These are phyloP conservation scores for Recurvomyces mirabilis DNA, from an alignment of 495 filamentous ascomycete genomes.

Conservation along the genomic window DNA sequence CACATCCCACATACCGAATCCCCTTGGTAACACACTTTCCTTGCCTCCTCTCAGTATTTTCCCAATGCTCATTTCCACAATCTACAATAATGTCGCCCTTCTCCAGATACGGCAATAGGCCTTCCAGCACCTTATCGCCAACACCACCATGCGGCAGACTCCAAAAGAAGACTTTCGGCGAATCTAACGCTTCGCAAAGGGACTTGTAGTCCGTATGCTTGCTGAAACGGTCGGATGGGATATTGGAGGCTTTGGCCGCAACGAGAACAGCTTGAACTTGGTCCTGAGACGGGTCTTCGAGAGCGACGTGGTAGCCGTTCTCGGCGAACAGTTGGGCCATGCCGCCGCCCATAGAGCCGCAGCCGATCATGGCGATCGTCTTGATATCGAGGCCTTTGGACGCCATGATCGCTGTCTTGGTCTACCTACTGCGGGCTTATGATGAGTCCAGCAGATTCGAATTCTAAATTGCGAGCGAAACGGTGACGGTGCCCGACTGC, in stretches of 20 bases:
- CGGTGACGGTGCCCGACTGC: too few species aligned
- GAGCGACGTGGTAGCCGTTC: slow-evolving; percentile 46
- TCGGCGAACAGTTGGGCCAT: slow-evolving; percentile 58
- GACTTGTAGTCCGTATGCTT: slow-evolving; percentile 27
- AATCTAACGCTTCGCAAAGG: slow-evolving; percentile 17
- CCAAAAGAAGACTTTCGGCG: slow-evolving; percentile 46
- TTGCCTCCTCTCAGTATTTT: slow-evolving; percentile 55
- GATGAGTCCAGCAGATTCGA: too few species aligned
- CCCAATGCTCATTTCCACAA: slow-evolving; percentile 59
- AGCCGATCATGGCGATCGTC: slow-evolving; percentile 51
- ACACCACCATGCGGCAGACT: slow-evolving; percentile 58
- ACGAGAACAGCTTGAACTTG: slow-evolving; percentile 37
- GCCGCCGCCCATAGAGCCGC: slow-evolving; percentile 54
- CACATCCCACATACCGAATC: slow-evolving; percentile 55
- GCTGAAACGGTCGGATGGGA: slow-evolving; percentile 24
- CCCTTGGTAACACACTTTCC: slow-evolving; percentile 42
- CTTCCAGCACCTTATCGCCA: slow-evolving; percentile 52
- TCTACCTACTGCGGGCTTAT: too few species aligned
- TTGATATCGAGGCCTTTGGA: slow-evolving; percentile 10
- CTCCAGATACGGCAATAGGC: slow-evolving; percentile 44
- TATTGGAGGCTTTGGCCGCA: slow-evolving; percentile 28
- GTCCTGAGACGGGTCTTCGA: slow-evolving; percentile 45
- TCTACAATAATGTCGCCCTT: slow-evolving; percentile 61
- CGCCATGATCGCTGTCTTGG: slow-evolving; percentile 1
- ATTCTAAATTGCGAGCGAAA: too few species aligned